These are phyloP conservation scores for Candida frijolesensis DNA, from an alignment of 1,139 yeast species.

Conservation along the genomic window DNA sequence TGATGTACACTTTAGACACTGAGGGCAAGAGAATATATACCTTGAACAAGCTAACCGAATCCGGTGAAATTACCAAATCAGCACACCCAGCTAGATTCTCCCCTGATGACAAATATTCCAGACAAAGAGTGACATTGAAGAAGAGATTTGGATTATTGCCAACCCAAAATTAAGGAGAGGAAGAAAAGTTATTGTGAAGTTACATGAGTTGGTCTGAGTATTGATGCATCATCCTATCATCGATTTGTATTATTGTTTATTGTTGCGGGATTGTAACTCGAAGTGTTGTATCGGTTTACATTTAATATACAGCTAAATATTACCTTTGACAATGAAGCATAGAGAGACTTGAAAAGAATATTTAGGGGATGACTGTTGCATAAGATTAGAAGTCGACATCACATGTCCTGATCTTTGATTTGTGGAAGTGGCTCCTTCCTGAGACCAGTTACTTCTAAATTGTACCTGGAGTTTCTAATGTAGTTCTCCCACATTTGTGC, in stretches of 20 bases:
- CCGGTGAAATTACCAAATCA: slow-evolving; percentile 94
- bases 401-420: background rate
- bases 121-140: slow-evolving; percentile 98
- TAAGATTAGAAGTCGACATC: background rate
- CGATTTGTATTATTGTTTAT: background rate
- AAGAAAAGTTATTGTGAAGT: background rate
- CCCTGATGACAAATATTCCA: slow-evolving; percentile 98
- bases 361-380: too few relatives aligned
- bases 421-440: slow-evolving; percentile 6
- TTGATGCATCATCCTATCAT: background rate
- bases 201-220: background rate
- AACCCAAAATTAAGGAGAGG: slow-evolving; percentile 57
- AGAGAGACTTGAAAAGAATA: too few relatives aligned
- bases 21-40: slow-evolving; percentile 98
- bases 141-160: slow-evolving; percentile 91
- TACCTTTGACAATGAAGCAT: too few relatives aligned
- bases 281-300: background rate
- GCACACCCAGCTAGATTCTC: slow-evolving; percentile 99
- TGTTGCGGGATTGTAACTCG: background rate
- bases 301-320: too few relatives aligned
- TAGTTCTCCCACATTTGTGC: slow-evolving; percentile 85
- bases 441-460: slow-evolving; percentile 70
- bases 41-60: slow-evolving; percentile 73
- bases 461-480: slow-evolving; percentile 69
- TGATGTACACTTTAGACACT: slow-evolving; percentile 94